Evolutionary conservation across 139 green algal species (phyloP).

Genomic region (Micromonas commoda): DNA sequence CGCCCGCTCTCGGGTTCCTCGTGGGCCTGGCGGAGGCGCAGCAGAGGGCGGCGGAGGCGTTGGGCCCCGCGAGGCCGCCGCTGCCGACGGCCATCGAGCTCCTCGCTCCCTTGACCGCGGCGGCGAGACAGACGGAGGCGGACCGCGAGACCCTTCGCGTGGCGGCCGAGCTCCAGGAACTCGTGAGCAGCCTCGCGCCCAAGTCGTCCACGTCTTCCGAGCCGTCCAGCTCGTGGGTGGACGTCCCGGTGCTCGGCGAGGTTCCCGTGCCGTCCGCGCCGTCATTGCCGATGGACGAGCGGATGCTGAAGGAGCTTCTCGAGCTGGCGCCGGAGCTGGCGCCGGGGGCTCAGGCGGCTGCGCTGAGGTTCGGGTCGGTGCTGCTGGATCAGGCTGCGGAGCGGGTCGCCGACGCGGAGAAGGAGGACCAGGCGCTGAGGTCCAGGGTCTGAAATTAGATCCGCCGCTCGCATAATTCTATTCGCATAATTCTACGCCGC

Average conservation of each 20-base stretch:
- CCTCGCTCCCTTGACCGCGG: not conserved
- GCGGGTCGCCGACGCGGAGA: conserved; percentile 12
- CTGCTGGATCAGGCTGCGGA: conserved; percentile 21
- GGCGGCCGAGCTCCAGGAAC: not conserved
- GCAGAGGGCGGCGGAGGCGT: not conserved
- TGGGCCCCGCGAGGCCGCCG: not conserved
- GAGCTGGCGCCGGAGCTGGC: conserved; percentile 29
- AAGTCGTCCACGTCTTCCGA: not conserved
- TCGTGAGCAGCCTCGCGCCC: not conserved
- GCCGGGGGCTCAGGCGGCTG: conserved; percentile 19
- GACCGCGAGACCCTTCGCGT: conserved; percentile 18
- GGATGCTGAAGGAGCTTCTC: conserved; percentile 15
- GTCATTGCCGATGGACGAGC: not conserved
- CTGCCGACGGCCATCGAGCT: not conserved
- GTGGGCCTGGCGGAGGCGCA: not conserved
- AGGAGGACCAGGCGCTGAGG: not conserved
- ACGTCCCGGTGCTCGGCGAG: not conserved
- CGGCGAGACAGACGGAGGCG: not conserved
- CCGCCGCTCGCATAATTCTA: too few relatives aligned
- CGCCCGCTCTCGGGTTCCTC: not conserved
- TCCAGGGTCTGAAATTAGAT: too few relatives aligned
- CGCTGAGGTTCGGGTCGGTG: conserved; percentile 23
- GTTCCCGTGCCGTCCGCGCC: not conserved
- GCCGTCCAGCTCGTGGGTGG: not conserved
- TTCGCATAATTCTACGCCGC: too few relatives aligned